These are phyloP conservation scores for Phytophthora vignae DNA, from an alignment of 352 stramenopile genomes.

Conservation along the genomic window DNA sequence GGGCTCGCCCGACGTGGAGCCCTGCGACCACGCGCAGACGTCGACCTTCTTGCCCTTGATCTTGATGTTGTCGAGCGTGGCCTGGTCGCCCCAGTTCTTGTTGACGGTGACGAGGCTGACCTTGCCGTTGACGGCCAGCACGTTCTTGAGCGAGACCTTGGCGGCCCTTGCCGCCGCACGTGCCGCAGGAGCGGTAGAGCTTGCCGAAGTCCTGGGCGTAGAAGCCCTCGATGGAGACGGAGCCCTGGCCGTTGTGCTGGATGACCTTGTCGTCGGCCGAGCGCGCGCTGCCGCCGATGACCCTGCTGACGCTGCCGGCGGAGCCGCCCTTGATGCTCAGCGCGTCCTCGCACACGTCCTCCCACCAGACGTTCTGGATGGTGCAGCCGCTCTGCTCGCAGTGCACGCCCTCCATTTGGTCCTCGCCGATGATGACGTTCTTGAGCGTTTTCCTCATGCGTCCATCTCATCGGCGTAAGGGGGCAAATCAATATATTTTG, in stretches of 20 bases:
- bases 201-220: no score
- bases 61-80: constrained; percentile 29
- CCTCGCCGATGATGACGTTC: no score
- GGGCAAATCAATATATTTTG: no score
- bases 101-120: constrained; percentile 26
- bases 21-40: background rate
- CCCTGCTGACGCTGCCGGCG: constrained; percentile 20
- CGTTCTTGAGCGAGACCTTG: constrained; percentile 30
- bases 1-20: no score
- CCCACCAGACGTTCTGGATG: constrained; percentile 44
- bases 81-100: constrained; percentile 26
- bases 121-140: constrained; percentile 26
- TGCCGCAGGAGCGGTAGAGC: no score
- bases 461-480: no score
- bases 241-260: no score
- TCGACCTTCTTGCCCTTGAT: constrained; percentile 31
- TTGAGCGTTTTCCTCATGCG: no score
- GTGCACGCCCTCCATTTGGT: no score
- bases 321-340: constrained; percentile 36
- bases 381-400: constrained; percentile 17
- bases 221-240: no score
- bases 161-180: constrained; percentile 13
- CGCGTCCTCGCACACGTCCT: constrained; percentile 43
- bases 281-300: constrained; percentile 26
- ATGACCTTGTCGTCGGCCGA: background rate